These are phyloP conservation scores for Vicia villosa DNA, from an alignment of 306 rosid genomes.

Conservation along the genomic window DNA sequence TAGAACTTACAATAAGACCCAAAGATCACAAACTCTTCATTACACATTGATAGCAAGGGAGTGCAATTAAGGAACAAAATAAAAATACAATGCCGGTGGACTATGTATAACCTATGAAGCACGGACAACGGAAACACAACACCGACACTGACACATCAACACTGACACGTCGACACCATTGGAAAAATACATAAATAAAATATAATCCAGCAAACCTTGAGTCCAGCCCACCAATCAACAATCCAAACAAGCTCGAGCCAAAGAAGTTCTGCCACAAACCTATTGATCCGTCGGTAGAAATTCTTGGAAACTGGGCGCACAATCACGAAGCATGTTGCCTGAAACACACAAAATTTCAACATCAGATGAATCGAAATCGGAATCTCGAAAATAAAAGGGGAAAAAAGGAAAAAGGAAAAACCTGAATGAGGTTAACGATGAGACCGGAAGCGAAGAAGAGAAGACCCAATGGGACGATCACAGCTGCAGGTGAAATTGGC, in stretches of 20 bases:
- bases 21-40: neutral
- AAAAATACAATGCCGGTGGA: neutral
- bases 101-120: neutral
- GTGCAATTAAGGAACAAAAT: neutral
- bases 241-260: slow-evolving; percentile 84
- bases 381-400: slow-evolving; percentile 18
- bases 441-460: slow-evolving; percentile 90
- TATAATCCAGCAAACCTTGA: slow-evolving; percentile 48
- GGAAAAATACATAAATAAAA: too few relatives aligned
- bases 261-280: slow-evolving; percentile 62
- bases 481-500: slow-evolving; percentile 75
- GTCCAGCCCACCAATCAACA: slow-evolving; percentile 89
- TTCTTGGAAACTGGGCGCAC: slow-evolving; percentile 69
- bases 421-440: slow-evolving; percentile 81
- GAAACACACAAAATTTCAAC: slow-evolving; percentile 22
- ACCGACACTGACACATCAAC: too few relatives aligned
- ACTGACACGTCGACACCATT: too few relatives aligned
- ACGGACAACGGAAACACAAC: too few relatives aligned
- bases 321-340: slow-evolving; percentile 65
- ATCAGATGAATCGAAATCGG: slow-evolving; percentile 1
- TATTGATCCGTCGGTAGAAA: slow-evolving; percentile 62
- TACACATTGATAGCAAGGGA: neutral
- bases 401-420: neutral
- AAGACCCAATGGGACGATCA: slow-evolving; percentile 71
- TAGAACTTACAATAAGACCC: neutral